Base-by-base conservation (phyloP, 257 asterid genomes). In the Solanum stenotomum region DNA sequence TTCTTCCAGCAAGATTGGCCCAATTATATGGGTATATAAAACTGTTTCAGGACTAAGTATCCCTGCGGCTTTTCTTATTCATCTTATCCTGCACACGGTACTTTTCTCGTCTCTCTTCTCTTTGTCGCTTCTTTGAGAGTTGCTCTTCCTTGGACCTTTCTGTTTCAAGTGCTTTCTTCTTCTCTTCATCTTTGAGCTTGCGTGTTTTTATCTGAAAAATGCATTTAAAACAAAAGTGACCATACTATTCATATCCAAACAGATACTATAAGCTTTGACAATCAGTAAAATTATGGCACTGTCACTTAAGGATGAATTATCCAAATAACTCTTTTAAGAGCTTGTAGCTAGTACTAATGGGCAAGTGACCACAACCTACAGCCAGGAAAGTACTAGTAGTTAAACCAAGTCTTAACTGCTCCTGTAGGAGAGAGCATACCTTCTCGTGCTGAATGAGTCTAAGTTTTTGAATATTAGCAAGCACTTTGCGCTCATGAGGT, bases 61-160 rank as follows among this genome's bases (percentile, higher is more conserved):
- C 83, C 88, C 95, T 90, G 83, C 97, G 96, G 56, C 70, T 87
- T 93, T 92, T 97, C 96, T 95, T 97, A 90, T 93, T 94, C 68
- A 84, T 65, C 88, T 96, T 97, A 25, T 97, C 99, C 93, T 96
- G 90, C 86, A 83, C 93, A 25, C 94, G 91, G 89, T 96, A 97
- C 88, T 96, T 95, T 35, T 89, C 99, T 67, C 94, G 91, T 25
- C 98, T 89, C 90, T 97, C 99, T 91, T 97, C 99, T 77, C 99
- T 94, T 89, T 86, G 93, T 82, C 99, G 95, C 93, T 94, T 97
- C 81, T 93, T 97, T 0, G 95, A 92, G 70, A 97, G 38, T 88
- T 76, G 94, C 89, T 97, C 99, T 93, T 92, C 96, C 91, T 97
- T 97, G 37, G 95, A 94, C 88, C 90, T 92, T 88, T 93, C 93